Evolutionary conservation across 345 rosid genomes (phyloP), one percentile per base, ranked within the genome.

Genomic region (Lagerstroemia speciosa): DNA sequence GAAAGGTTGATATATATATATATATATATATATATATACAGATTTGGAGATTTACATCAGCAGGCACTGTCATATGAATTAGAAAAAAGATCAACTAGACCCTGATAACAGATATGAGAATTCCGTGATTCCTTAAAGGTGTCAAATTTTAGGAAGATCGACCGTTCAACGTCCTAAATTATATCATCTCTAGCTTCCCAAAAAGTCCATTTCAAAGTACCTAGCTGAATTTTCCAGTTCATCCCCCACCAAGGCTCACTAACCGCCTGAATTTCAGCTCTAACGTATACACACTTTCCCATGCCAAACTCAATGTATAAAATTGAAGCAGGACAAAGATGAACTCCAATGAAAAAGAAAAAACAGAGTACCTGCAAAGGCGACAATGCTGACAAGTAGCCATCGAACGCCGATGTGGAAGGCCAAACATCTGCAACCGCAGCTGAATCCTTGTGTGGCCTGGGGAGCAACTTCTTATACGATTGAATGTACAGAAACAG

Each of bases 341-440:
- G 29, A n/a, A 22, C 11, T 22, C 63, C 10, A 8, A 41, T 2
- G 6, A 16, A 14, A 41, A 58, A 11, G 34, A 6, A 27, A 27
- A 11, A 8, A 9, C 3, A 58, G 29, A 26, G n/a, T 68, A 89
- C 99, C 97, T 95, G 99, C 80, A 95, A 86, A 61, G 99, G 99
- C 65, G 98, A 95, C 33, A 95, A 75, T 32, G 98, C 99, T 7
- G 99, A 95, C 76, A 95, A 74, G 78, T 86, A 92, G 2, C 98
- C 98, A 66, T 95, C 99, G 71, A 95, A 95, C 31, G 99, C 99
- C 5, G 99, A 95, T 37, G 96, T 92, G n/a, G 99, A 95, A 4
- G 99, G 99, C 99, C 99, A 95, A 0, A 92, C 98, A 74, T 95
- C 99, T 6, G 98, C 97, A 24, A 95, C 94, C 3, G 99, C 78